phyloP scores from a whole-genome alignment of 1,284 basidiomycete species.

The Papiliotrema laurentii region DNA sequence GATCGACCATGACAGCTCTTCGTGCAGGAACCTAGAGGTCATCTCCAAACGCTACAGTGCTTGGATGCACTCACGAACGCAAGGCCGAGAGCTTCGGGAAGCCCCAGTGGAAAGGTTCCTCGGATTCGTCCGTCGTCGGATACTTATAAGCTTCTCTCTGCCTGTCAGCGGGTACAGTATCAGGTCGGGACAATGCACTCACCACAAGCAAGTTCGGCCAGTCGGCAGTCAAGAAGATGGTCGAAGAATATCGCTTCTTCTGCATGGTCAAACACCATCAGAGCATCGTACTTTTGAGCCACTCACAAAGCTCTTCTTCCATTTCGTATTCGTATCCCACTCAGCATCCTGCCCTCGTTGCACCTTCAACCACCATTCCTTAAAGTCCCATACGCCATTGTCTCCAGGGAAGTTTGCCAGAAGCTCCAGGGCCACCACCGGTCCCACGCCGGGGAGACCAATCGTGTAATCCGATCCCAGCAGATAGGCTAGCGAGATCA shows the following conservation, averaged over 20 bases:
- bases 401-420: constrained; percentile 83
- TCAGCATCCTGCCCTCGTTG: constrained; percentile 79
- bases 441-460: constrained; percentile 91
- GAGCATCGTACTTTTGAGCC: background rate
- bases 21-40: constrained; percentile 64
- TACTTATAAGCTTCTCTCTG: constrained; percentile 89
- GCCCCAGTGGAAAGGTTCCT: constrained; percentile 96
- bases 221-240: constrained; percentile 64
- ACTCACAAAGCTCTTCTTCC: constrained; percentile 79
- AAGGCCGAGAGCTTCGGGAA: constrained; percentile 89
- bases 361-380: constrained; percentile 93
- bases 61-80: constrained; percentile 58
- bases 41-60: background rate
- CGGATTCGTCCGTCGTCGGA: constrained; percentile 82
- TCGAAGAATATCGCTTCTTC: constrained; percentile 83
- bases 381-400: constrained; percentile 78
- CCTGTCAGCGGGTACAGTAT: background rate
- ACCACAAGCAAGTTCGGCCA: constrained; percentile 92
- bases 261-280: constrained; percentile 38
- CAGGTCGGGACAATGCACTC: constrained; percentile 34
- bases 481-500: constrained; percentile 86
- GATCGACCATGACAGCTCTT: constrained; percentile 82
- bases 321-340: constrained; percentile 66
- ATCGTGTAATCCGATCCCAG: constrained; percentile 96
- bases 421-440: constrained; percentile 93